Base-by-base conservation (phyloP, 164 flowering plant species). In the Dillenia suffruticosa region DNA sequence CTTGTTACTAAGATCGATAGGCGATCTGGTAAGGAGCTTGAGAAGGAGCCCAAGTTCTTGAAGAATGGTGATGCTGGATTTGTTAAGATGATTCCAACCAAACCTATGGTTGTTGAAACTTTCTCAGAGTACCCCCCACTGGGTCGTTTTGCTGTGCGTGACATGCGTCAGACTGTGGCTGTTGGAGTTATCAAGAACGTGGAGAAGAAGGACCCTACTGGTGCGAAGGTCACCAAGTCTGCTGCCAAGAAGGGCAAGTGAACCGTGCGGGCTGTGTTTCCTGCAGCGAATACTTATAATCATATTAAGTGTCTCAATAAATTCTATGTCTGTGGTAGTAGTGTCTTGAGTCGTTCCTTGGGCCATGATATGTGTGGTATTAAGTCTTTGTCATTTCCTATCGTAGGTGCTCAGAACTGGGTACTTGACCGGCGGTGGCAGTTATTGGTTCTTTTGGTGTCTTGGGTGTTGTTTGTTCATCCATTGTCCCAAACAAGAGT, bases 1-100 rank as follows among this genome's bases (percentile, higher is more conserved):
- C 55, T 71, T 19, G 44, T 66, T 32, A 71, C 70, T 45, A 71
- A 71, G 70, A 71, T 71, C 43, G 74, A 71, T 47, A 40, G 74
- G 51, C 67, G 74, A 8, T 66, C 70, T 43, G 70, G 74, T 6
- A 66, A 66, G 63, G 74, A 66, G 63, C 63, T 71, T 8, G 74
- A 64, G 68, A 65, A 57, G 66, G 70, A 71, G 63, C 66, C 74
- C 47, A 70, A 70, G 46, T 66, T 71, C 51, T 57, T 66, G 66
- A 70, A n/a, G 67, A 32, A 32, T 5, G 63, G 63, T 48, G 63
- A 60, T 60, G 63, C 63, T 24, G 63, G 63, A 10, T 56, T 56
- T 44, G 44, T 32, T 32, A 32, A 32, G 40, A 32, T 32, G 40
- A 32, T 32, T 32, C 40, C 40, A 6, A 32, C 40, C 40, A 32